Base-by-base conservation (phyloP, 331 rosid species). In the Malus hybrid region DNA sequence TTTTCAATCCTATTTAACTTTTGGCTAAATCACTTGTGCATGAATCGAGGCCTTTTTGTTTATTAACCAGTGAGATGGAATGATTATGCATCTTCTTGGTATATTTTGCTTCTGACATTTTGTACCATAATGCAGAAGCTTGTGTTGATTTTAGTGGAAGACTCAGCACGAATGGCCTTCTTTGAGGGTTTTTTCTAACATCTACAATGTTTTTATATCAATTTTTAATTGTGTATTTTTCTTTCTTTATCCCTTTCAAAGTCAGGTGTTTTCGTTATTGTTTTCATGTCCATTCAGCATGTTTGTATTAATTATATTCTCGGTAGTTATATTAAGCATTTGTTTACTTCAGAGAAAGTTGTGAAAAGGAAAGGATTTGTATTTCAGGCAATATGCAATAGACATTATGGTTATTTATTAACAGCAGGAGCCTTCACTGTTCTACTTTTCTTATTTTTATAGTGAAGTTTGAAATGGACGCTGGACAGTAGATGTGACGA, bases 91-190 rank as follows among this genome's bases (percentile, higher is more conserved):
- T 20, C 62, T 42, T 42, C 58, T 11, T 58, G 66, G 29, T 71
- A 34, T 65, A 16, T 74, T 10, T 10, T 48, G 70, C 81, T 62
- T 19, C 66, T 36, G 65, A 7, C 72, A 7, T 53, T 26, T 24
- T 71, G 73, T 32, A 72, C 30, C 48, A n/a, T 78, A 34, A 64
- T 72, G 67, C 56, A 62, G 76, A 60, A 72, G 71, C 18, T 62
- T 44, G 80, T 60, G 50, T 75, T 69, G 44, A 69, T 74, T 29
- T 56, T 62, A 57, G 67, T 19, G 36, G 83, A 26, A 57, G 63
- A 60, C 42, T 32, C 62, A 2, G 70, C 66, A 48, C 64, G 60
- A 67, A 57, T 72, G 78, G 52, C 70, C 63, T 62, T 74, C 65
- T 29, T 72, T 70, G 20, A 28, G 28, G 71, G 63, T 3, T 20